phyloP scores from a whole-genome alignment of 2,329 filamentous ascomycete species.

The Blastomyces gilchristii region DNA sequence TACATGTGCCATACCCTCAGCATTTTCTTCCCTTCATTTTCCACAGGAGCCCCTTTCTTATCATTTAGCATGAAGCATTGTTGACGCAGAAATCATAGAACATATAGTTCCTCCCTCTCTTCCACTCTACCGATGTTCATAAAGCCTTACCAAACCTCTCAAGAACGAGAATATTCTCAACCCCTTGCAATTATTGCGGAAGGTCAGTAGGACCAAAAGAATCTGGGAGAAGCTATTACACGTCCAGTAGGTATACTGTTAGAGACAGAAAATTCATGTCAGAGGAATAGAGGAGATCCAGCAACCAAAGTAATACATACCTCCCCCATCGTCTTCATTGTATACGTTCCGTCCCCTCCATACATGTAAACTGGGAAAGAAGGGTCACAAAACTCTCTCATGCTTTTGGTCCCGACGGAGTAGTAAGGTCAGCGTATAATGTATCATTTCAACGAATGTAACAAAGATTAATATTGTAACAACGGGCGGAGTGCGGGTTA shows the following conservation, averaged over 20 bases:
- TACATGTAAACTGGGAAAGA: slow-evolving; percentile 82
- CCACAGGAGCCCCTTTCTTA: background rate
- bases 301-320: slow-evolving; percentile 19
- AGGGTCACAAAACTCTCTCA: slow-evolving; percentile 64
- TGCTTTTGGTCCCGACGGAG: slow-evolving; percentile 28
- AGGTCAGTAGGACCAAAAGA: slow-evolving; percentile 58
- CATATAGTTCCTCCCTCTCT: background rate
- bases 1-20: no score
- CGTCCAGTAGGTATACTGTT: background rate
- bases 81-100: background rate
- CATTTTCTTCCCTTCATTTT: no score
- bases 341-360: slow-evolving; percentile 62
- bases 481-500: no score
- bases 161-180: background rate
- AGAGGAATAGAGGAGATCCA: background rate
- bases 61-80: background rate
- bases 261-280: background rate
- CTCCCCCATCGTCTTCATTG: slow-evolving; percentile 30
- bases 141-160: background rate
- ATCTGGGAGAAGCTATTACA: slow-evolving; percentile 50
- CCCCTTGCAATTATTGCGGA: slow-evolving; percentile 18
- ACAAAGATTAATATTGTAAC: background rate
- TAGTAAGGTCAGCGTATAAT: background rate
- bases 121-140: background rate
- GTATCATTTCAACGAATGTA: background rate